phyloP scores from a whole-genome alignment of 352 stramenopile genomes.

The Blastocystis sp. region DNA sequence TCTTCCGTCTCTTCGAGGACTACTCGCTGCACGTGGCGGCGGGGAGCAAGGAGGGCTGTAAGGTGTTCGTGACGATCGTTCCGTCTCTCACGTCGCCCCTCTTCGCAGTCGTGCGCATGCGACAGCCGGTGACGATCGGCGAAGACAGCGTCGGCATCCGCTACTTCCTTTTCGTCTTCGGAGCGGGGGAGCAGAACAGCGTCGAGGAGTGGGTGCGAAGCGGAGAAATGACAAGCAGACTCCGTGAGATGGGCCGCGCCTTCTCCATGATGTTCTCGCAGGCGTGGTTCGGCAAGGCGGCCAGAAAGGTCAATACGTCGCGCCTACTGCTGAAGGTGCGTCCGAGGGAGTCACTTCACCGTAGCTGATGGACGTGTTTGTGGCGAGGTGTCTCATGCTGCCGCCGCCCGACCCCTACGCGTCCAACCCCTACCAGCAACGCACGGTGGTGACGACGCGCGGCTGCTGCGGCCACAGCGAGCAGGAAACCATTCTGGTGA shows the following conservation, averaged over 20 bases:
- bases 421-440: neutral
- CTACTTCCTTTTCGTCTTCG: constrained; percentile 25
- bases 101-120: neutral
- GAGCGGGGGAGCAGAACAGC: neutral
- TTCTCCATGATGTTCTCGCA: constrained; percentile 53
- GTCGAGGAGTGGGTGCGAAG: neutral
- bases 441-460: neutral
- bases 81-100: neutral
- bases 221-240: neutral
- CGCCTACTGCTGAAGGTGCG: neutral
- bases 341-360: neutral
- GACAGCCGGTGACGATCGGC: neutral
- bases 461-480: neutral
- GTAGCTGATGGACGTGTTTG: constrained; percentile 39
- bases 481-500: neutral
- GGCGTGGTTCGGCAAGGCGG: constrained; percentile 43
- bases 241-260: constrained; percentile 17
- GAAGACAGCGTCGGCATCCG: neutral
- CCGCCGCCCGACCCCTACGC: neutral
- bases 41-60: constrained; percentile 1
- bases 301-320: neutral
- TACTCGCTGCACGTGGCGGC: neutral
- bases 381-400: constrained; percentile 6
- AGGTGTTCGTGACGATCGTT: neutral
- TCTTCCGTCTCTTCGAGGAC: constrained; percentile 5